Evolutionary conservation across 2,329 filamentous ascomycete genomes (phyloP).

Genomic region (Diaporthe vexans): DNA sequence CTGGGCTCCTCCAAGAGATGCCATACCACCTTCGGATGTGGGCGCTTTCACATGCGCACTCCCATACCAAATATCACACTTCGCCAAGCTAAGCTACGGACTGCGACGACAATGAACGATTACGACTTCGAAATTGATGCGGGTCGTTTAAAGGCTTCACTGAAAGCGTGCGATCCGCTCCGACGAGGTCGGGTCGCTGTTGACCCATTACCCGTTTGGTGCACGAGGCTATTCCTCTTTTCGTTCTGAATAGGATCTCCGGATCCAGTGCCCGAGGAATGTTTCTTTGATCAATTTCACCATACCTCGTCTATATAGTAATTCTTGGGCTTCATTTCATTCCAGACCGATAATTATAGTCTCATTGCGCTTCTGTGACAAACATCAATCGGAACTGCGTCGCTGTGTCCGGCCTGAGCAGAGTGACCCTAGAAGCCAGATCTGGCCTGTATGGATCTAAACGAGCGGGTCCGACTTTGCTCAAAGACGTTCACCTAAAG

Average conservation of each 20-base stretch:
- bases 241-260: constrained; percentile 37
- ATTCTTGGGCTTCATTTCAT: too few species aligned
- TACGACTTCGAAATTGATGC: background rate
- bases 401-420: background rate
- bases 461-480: background rate
- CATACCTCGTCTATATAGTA: background rate
- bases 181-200: background rate
- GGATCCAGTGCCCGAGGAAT: constrained; percentile 1
- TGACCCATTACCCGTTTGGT: background rate
- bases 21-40: background rate
- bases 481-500: too few species aligned
- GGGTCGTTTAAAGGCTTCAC: background rate
- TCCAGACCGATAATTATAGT: too few species aligned
- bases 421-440: background rate
- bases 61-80: background rate
- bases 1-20: background rate
- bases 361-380: too few species aligned
- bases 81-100: background rate
- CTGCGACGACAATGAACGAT: background rate
- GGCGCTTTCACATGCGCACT: too few species aligned
- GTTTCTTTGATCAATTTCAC: background rate
- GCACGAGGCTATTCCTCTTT: constrained; percentile 39
- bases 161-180: constrained; percentile 6
- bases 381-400: background rate
- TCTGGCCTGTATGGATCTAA: background rate